Base-by-base conservation (phyloP, 2,329 filamentous ascomycete genomes). In the Pseudocercospora musae region DNA sequence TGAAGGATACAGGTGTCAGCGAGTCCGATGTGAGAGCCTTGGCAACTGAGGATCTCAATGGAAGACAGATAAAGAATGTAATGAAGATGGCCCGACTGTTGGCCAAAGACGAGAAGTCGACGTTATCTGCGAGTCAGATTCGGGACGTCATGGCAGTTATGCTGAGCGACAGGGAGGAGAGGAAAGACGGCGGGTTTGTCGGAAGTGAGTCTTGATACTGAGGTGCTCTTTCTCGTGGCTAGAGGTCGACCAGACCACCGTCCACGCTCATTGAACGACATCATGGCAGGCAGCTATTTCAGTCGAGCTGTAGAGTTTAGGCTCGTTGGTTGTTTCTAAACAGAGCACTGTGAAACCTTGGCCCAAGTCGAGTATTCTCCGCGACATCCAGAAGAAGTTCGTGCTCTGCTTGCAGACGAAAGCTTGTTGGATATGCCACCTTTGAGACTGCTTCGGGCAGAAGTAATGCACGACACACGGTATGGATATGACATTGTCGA, bases 41-140 rank as follows among this genome's bases (percentile, higher is more conserved):
- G 15, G 65, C 65, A 5, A 21, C 31, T n/a, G 60, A 66, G 46
- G 33, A 50, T 20, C 46, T 65, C 4, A 64, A 62, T 44, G 63
- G 66, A 8, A 44, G 63, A 29, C 66, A 67, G 54, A 67, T 67
- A 23, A 67, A 67, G 57, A 67, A 67, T 20, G 31, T 59, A 11
- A 60, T 66, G 61, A 67, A 66, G 33, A 67, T 66, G 63, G 63
- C 65, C 4, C 56, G 60, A 29, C 54, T 67, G 46, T 20, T 65
- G 21, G 63, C 65, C 21, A 57, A 58, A 29, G 63, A 65, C 46
- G 46, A 58, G n/a, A 33, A 42, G 4, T 23, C 25, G 48, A 29
- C 21, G 23, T n/a, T 52, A 10, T 52, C 25, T 23, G 48, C 48
- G 23, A 52, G 48, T 15, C 48, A 52, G 15, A 25, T 52, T n/a